phyloP scores from a whole-genome alignment of 2,329 filamentous ascomycete species.

The Ceratocystis smalleyi region DNA sequence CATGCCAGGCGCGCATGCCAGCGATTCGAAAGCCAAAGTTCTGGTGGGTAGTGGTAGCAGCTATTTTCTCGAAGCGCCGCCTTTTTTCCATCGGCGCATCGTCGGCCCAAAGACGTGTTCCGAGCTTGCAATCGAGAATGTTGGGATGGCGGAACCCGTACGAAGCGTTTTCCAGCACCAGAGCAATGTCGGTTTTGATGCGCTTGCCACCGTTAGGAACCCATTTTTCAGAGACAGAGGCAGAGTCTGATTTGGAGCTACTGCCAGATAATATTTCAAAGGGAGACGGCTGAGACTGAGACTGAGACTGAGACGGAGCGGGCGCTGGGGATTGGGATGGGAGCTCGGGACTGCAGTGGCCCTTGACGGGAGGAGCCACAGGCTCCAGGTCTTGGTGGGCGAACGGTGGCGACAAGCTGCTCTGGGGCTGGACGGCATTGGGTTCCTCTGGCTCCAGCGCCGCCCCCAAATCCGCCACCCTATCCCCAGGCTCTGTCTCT shows the following conservation, averaged over 20 bases:
- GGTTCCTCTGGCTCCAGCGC: not conserved
- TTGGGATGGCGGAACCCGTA: constrained; percentile 71
- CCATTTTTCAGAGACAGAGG: constrained; percentile 25
- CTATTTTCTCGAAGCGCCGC: constrained; percentile 43
- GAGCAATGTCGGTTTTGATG: constrained; percentile 63
- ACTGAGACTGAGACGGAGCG: not conserved
- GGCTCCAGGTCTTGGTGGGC: not conserved
- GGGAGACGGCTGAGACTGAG: not conserved
- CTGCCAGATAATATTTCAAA: not conserved
- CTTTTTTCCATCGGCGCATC: constrained; percentile 45
- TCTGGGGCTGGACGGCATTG: not conserved
- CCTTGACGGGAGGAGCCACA: not conserved
- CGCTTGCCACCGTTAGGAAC: constrained; percentile 36
- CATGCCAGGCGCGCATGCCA: constrained; percentile 49
- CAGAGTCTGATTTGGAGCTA: not conserved
- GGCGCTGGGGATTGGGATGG: not conserved
- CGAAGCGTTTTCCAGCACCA: constrained; percentile 75
- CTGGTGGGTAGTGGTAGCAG: constrained; percentile 42
- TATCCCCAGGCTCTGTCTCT: not conserved
- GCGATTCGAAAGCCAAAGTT: constrained; percentile 47
- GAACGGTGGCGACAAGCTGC: not conserved
- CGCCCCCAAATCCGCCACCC: not conserved
- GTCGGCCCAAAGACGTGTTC: constrained; percentile 72
- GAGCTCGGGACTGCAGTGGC: not conserved
- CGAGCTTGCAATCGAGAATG: constrained; percentile 86